These are phyloP conservation scores for Penicillium fimorum DNA, from an alignment of 495 filamentous ascomycete genomes.

Conservation along the genomic window DNA sequence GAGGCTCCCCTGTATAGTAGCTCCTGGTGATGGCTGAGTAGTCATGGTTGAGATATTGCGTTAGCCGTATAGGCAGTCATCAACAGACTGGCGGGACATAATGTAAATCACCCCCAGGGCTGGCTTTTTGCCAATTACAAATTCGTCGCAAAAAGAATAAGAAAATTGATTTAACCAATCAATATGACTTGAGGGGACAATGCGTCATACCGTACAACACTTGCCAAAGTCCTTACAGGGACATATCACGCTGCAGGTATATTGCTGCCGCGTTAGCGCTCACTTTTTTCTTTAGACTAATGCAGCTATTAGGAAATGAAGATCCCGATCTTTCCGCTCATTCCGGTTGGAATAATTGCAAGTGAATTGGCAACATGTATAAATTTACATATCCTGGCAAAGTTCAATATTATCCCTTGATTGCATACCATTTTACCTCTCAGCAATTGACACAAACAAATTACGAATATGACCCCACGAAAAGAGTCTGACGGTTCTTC, in stretches of 20 bases:
- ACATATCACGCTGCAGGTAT: no score
- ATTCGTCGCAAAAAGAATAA: not conserved
- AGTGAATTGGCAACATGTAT: not conserved
- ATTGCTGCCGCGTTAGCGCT: no score
- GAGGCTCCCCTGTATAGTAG: not conserved
- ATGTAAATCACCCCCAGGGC: not conserved
- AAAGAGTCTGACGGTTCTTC: not conserved
- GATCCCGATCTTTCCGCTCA: no score
- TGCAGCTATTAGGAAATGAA: no score
- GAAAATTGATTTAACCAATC: no score
- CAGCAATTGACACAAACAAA: not conserved
- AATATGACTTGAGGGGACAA: no score
- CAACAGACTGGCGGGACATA: not conserved
- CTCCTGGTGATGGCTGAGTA: not conserved
- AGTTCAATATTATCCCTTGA: not conserved
- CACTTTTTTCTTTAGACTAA: no score
- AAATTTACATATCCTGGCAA: not conserved
- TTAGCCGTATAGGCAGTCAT: not conserved
- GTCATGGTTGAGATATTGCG: not conserved
- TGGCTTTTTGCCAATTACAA: not conserved
- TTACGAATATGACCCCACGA: not conserved
- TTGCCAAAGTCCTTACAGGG: no score
- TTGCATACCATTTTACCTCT: not conserved
- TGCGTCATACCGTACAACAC: no score
- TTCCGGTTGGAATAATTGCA: no score